Conservation (phyloP, 2,329 filamentous ascomycete species). For the Ascosphaera aggregata region DNA sequence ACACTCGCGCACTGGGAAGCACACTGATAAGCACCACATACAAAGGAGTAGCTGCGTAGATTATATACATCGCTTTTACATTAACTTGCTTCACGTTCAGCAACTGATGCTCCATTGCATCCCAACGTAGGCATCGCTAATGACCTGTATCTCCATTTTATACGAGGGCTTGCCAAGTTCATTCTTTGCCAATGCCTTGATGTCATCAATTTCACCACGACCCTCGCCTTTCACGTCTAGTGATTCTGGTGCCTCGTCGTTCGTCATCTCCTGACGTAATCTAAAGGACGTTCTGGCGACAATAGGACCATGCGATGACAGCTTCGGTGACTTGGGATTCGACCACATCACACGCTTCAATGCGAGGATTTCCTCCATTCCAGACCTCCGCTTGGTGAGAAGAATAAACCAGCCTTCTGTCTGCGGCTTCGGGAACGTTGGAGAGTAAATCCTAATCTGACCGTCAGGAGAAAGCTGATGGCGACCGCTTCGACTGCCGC, state of each 20-base stretch:
- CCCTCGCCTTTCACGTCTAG: slow-evolving; percentile 7
- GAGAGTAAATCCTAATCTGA: slow-evolving; percentile 61
- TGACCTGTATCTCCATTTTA: slow-evolving; percentile 37
- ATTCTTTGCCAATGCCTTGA: slow-evolving; percentile 5
- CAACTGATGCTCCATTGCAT: slow-evolving; percentile 36
- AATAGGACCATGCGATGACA: slow-evolving; percentile 13
- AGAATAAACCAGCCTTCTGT: slow-evolving; percentile 84
- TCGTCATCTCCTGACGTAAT: slow-evolving; percentile 2
- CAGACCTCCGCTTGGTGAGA: slow-evolving; percentile 25
- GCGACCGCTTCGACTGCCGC: slow-evolving; percentile 16
- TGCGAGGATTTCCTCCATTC: slow-evolving; percentile 52
- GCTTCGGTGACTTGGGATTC: slow-evolving; percentile 10
- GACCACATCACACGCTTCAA: slow-evolving; percentile 71
- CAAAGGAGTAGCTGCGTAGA: too few relatives aligned
- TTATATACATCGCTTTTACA: too few relatives aligned
- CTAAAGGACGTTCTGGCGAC: slow-evolving; percentile 5
- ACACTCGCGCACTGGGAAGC: too few relatives aligned
- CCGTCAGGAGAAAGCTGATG: slow-evolving; percentile 40
- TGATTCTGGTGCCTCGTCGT: slow-evolving; percentile 7
- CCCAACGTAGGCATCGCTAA: slow-evolving; percentile 74
- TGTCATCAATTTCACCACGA: slow-evolving; percentile 7
- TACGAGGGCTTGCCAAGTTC: slow-evolving; percentile 12
- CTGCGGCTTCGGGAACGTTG: slow-evolving; percentile 80
- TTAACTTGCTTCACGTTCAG: too few relatives aligned
- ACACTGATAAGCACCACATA: too few relatives aligned